Base-by-base conservation (phyloP, 495 filamentous ascomycete genomes). In the Parachaetomium inaequale region DNA sequence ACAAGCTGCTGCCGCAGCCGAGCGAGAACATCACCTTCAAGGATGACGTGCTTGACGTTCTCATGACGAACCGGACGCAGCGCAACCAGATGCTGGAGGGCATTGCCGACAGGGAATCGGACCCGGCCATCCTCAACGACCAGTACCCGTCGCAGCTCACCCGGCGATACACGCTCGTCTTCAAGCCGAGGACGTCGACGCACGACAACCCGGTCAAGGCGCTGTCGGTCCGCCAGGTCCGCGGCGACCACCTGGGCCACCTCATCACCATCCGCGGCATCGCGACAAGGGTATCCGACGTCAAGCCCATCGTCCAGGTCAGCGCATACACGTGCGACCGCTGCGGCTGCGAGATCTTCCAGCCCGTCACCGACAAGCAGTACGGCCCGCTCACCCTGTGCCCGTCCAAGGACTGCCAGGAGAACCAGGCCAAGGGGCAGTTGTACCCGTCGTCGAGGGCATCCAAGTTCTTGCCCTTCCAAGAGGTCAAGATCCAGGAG, bases 401-500 rank as follows among this genome's bases (percentile, higher is more conserved):
- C 74, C 83, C 90, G 26, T 96, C 93, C 8, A 75, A 87, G 14
- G 93, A 96, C 66, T 98, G 94, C 77, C 85, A 88, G 71, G 82
- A 82, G 57, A 98, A 98, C 75, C 90, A 96, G 72, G 83, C 89
- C 61, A 96, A 92, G 72, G 94, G 94, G 32, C 92, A 97, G 70
- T 82, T 98, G 38, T 92, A 94, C 75, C 86, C 93, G 43, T 96
- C 92, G 0, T 96, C 93, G 1, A 84, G 94, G 63, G 94, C 95
- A 0, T 97, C 93, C 32, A 98, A 98, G 71, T 98, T 97, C 71
- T 76, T 96, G 68, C 91, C 94, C 4, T 98, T 98, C 83, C 94
- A 98, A 75, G 94, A 98, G 75, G 87, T 98, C 70, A 97, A 97
- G 78, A 91, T 98, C 66, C 95, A 98, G 77, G 94, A 98, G 75